Evolutionary conservation across 1,284 basidiomycete genomes (phyloP).

Genomic region (Chalciporus piperatoides): DNA sequence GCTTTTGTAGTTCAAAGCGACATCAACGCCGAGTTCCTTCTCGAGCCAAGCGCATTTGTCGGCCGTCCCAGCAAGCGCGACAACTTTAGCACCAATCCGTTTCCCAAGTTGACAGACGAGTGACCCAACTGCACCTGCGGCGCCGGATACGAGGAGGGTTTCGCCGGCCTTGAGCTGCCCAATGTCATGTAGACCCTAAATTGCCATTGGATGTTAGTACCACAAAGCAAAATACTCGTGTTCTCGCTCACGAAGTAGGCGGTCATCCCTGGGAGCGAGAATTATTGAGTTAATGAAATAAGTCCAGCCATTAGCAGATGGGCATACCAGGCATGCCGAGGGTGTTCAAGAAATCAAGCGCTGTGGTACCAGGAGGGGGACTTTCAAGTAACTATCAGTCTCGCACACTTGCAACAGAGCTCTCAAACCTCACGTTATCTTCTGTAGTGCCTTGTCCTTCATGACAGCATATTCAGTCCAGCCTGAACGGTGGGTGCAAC

Average conservation of each 20-base stretch:
- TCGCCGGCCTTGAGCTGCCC: constrained; percentile 79
- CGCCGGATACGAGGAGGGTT: constrained; percentile 81
- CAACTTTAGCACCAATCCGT: constrained; percentile 71
- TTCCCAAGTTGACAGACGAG: constrained; percentile 77
- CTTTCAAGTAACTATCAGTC: constrained; percentile 31
- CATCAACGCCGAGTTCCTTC: constrained; percentile 77
- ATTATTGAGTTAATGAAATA: neutral
- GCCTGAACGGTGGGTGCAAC: constrained; percentile 37
- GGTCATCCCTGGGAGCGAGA: constrained; percentile 56
- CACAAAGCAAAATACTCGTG: neutral
- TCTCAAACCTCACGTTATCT: constrained; percentile 36
- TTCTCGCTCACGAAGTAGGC: constrained; percentile 68
- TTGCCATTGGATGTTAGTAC: constrained; percentile 3
- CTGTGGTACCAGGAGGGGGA: constrained; percentile 49
- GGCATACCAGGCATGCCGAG: constrained; percentile 65
- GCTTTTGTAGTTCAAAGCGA: constrained; percentile 86
- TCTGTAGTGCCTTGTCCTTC: constrained; percentile 50
- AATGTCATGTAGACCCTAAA: constrained; percentile 76
- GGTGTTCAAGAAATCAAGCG: constrained; percentile 75
- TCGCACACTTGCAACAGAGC: neutral
- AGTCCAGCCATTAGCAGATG: neutral
- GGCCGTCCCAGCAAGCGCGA: constrained; percentile 66
- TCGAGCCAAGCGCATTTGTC: constrained; percentile 86
- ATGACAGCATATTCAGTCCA: constrained; percentile 78
- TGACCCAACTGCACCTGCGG: constrained; percentile 83